Base-by-base conservation (phyloP, 495 filamentous ascomycete genomes). In the Bacidia gigantensis region DNA sequence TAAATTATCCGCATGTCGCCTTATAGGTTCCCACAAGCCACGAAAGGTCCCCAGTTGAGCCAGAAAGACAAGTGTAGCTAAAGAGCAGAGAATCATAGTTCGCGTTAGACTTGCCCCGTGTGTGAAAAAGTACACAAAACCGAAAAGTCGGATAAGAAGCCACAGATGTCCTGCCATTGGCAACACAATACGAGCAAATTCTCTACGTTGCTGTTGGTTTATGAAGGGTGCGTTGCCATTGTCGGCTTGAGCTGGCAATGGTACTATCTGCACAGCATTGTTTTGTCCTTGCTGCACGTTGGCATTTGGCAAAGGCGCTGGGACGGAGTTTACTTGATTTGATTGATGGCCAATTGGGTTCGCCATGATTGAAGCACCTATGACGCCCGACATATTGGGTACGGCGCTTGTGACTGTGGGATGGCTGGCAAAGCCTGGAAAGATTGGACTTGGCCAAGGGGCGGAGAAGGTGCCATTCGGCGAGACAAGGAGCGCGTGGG, bases 91-190 rank as follows among this genome's bases (percentile, higher is more conserved):
- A 24, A 83, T 75, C 14, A 86, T 52, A 56, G 78, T 80, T 29
- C 86, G 77, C 7, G 76, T 74, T 82, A 82, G 89, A 41, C 81
- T 76, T 24, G 79, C 77, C n/a, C 79, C 77, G 7, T 79, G 77
- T 17, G 83, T 84, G 55, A 90, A 84, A 64, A 88, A 79, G 69
- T 84, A 90, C 32, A 86, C 77, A 65, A 93, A 86, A 46, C 81
- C 74, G 41, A 80, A 76, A 18, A 95, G 65, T 26, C 87, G 79
- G 43, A 87, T 65, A n/a, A 92, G 67, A 17, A 92, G 73, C 87
- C 87, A 94, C 20, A 92, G 60, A 49, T 74, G 65, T n/a, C 59
- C 61, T 0, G 67, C 58, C 23, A 68, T 22, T 7, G 64, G 67
- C 12, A 66, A 39, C 11, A 69, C 44, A 12, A 60, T 46, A 26